Evolutionary conservation across 2,329 filamentous ascomycete genomes (phyloP).

Genomic region (Ilyonectria robusta): DNA sequence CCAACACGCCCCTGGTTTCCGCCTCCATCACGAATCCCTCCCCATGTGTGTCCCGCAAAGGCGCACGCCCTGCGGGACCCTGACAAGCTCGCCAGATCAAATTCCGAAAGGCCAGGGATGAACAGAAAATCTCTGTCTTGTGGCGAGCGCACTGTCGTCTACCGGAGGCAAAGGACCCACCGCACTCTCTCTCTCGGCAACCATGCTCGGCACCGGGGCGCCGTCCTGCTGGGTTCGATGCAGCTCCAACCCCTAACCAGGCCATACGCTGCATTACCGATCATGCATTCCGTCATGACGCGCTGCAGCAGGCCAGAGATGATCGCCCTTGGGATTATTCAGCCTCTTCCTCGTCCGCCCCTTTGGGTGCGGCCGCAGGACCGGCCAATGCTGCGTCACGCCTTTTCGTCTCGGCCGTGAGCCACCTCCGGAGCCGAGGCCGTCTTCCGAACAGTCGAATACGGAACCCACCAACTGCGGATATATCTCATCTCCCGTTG

Average conservation of each 20-base stretch:
- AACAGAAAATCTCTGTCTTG: constrained; percentile 26
- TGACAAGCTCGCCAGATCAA: neutral
- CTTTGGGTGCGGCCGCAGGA: neutral
- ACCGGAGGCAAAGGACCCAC: neutral
- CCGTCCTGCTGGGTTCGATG: constrained; percentile 8
- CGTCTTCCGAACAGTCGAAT: neutral
- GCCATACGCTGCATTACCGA: neutral
- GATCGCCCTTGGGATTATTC: constrained; percentile 5
- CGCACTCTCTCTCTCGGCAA: constrained; percentile 34
- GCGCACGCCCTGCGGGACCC: too few species aligned
- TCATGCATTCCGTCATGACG: neutral
- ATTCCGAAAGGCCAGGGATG: too few species aligned
- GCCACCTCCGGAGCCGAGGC: constrained; percentile 34
- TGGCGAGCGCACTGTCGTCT: constrained; percentile 26
- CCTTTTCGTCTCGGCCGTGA: constrained; percentile 27
- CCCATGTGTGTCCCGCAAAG: neutral
- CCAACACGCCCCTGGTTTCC: constrained; percentile 22
- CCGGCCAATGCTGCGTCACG: neutral
- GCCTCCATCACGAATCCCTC: neutral
- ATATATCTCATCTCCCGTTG: constrained; percentile 26
- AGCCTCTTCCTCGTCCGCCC: neutral
- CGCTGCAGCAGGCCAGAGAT: neutral
- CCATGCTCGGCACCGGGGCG: constrained; percentile 41
- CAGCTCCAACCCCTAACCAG: neutral
- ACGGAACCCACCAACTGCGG: constrained; percentile 3